A percentile compares a stretch with the other conserved stretches of the same genome.
Conservation (phyloP, 2,329 filamentous ascomycete species). For the Penicillium sp. region DNA sequence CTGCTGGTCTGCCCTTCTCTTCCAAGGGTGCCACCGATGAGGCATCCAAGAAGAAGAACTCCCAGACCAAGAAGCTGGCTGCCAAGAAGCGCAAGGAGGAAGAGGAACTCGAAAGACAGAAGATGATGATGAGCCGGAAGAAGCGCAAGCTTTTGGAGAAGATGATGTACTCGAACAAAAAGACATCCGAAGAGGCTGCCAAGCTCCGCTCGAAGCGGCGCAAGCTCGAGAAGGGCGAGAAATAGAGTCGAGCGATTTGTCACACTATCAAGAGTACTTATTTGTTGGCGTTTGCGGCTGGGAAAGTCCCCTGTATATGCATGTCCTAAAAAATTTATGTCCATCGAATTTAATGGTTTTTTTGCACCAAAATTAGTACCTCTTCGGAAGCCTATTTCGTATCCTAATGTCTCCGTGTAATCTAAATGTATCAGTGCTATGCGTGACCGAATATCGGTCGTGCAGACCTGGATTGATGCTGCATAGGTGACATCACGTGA, state of each 20-base stretch:
- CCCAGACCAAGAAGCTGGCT: constrained; percentile 69
- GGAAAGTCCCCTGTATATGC: constrained; percentile 30
- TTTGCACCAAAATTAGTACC: neutral
- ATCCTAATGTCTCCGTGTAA: neutral
- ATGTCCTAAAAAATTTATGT: constrained; percentile 25
- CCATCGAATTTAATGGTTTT: constrained; percentile 15
- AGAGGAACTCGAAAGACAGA: constrained; percentile 87
- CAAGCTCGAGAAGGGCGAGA: constrained; percentile 69
- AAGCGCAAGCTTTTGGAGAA: constrained; percentile 97
- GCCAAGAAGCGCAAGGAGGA: constrained; percentile 67
- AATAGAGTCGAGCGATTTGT: constrained; percentile 21
- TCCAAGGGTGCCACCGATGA: constrained; percentile 54
- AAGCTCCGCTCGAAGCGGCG: constrained; percentile 85
- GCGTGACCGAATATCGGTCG: neutral
- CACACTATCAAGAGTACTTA: constrained; percentile 13
- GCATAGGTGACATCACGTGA: constrained; percentile 10
- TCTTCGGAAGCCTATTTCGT: neutral
- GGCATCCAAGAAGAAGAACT: constrained; percentile 67
- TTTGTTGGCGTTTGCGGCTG: constrained; percentile 23
- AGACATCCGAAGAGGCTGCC: constrained; percentile 87
- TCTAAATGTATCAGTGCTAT: neutral
- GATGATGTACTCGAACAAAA: constrained; percentile 94
- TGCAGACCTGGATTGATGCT: neutral
- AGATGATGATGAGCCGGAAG: constrained; percentile 98
- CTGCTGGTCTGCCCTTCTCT: constrained; percentile 63